Percentiles rank a stretch among this genome's conserved stretches.
Conservation (phyloP, 306 rosid species). For the Vigna nakashimae region DNA sequence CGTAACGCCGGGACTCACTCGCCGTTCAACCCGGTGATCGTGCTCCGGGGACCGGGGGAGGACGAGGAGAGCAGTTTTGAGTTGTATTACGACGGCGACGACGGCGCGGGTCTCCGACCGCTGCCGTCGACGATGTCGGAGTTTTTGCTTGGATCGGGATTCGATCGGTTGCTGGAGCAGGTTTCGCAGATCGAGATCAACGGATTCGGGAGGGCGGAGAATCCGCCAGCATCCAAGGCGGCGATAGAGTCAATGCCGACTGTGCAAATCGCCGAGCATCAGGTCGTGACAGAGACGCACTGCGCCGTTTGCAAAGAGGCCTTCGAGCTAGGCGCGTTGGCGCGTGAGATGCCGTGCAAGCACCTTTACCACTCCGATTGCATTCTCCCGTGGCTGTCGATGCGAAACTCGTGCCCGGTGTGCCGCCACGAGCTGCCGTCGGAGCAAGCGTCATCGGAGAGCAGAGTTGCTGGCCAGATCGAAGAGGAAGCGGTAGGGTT, state of each 20-base stretch:
- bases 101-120: slow-evolving; percentile 81
- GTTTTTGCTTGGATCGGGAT: slow-evolving; percentile 77
- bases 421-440: slow-evolving; percentile 89
- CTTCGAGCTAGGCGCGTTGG: slow-evolving; percentile 74
- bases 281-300: slow-evolving; percentile 71
- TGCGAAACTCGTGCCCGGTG: slow-evolving; percentile 88
- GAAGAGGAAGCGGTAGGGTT: slow-evolving; percentile 81
- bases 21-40: slow-evolving; percentile 83
- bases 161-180: slow-evolving; percentile 83
- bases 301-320: slow-evolving; percentile 91
- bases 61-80: slow-evolving; percentile 65
- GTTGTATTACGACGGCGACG: slow-evolving; percentile 75
- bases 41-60: slow-evolving; percentile 66
- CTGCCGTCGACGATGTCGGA: slow-evolving; percentile 80
- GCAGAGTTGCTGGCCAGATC: slow-evolving; percentile 42
- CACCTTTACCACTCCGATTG: slow-evolving; percentile 92
- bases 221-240: slow-evolving; percentile 84
- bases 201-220: slow-evolving; percentile 76
- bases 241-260: slow-evolving; percentile 90
- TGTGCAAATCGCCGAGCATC: slow-evolving; percentile 58
- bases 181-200: slow-evolving; percentile 79
- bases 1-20: slow-evolving; percentile 62
- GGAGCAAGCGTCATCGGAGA: slow-evolving; percentile 48
- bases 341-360: slow-evolving; percentile 94
- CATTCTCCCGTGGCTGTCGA: slow-evolving; percentile 89